Evolutionary conservation across 495 filamentous ascomycete genomes (phyloP).

Genomic region (Hypoxylon crocopeplum): DNA sequence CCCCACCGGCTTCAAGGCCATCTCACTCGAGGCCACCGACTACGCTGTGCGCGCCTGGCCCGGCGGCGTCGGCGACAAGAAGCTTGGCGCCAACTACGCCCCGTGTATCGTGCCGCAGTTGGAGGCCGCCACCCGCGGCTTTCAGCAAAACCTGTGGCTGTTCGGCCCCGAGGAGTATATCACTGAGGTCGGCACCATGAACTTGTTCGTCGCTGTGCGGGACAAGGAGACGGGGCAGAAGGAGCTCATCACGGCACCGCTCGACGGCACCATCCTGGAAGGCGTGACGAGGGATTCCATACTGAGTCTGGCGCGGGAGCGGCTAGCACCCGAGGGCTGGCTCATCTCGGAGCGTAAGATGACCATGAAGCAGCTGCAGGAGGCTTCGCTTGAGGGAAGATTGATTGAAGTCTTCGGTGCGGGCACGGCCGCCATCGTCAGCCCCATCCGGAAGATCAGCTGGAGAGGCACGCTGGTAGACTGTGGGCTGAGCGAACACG

Average conservation of each 20-base stretch:
- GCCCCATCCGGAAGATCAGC: slow-evolving; percentile 83
- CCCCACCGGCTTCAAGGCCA: slow-evolving; percentile 95
- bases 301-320: slow-evolving; percentile 80
- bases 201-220: slow-evolving; percentile 84
- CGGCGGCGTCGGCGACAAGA: slow-evolving; percentile 95
- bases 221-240: slow-evolving; percentile 85
- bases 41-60: slow-evolving; percentile 98
- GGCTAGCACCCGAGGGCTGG: slow-evolving; percentile 86
- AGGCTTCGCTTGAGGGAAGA: slow-evolving; percentile 82
- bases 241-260: slow-evolving; percentile 87
- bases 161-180: slow-evolving; percentile 93
- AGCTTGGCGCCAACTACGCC: slow-evolving; percentile 97
- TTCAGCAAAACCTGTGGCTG: slow-evolving; percentile 98
- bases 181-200: slow-evolving; percentile 98
- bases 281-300: slow-evolving; percentile 93
- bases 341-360: slow-evolving; percentile 84
- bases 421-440: slow-evolving; percentile 86
- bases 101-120: slow-evolving; percentile 94
- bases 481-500: slow-evolving; percentile 74
- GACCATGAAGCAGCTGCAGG: slow-evolving; percentile 81
- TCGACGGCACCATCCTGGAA: slow-evolving; percentile 97
- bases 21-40: slow-evolving; percentile 90
- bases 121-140: slow-evolving; percentile 85
- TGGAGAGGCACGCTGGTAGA: slow-evolving; percentile 80
- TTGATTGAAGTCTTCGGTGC: slow-evolving; percentile 91